phyloP scores from a whole-genome alignment of 345 rosid genomes.

The Moringa oleifera region DNA sequence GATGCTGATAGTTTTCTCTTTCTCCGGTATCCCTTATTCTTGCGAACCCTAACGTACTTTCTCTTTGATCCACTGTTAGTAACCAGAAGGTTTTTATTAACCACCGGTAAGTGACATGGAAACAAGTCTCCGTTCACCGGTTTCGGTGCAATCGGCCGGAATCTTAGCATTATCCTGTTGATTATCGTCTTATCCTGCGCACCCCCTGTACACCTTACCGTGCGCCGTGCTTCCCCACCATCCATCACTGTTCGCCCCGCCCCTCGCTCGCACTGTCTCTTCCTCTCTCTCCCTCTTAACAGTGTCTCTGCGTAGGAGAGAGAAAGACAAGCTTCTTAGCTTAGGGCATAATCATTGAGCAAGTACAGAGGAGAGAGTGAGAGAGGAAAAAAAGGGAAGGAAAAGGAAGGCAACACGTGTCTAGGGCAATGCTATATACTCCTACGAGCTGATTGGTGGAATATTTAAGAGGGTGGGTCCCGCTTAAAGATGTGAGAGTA shows the following conservation, averaged over 20 bases:
- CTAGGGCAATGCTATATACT: constrained; percentile 23
- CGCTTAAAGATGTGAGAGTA: background rate
- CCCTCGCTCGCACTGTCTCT: background rate
- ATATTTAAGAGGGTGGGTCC: constrained; percentile 26
- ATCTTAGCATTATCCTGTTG: constrained; percentile 58
- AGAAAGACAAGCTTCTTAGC: too few relatives aligned
- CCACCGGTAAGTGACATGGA: constrained; percentile 9
- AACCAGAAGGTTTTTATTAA: constrained; percentile 17
- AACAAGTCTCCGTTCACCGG: constrained; percentile 29
- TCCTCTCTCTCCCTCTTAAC: background rate
- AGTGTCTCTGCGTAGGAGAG: background rate
- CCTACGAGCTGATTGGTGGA: constrained; percentile 16
- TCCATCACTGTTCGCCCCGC: constrained; percentile 17
- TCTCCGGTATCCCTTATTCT: constrained; percentile 22
- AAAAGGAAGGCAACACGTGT: constrained; percentile 40
- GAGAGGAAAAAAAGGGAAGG: constrained; percentile 14
- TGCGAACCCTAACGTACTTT: constrained; percentile 67
- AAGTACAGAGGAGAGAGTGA: constrained; percentile 9
- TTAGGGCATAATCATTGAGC: background rate
- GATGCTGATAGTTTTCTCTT: constrained; percentile 15
- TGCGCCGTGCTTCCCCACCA: constrained; percentile 19
- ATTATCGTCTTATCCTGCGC: constrained; percentile 40
- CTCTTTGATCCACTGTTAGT: constrained; percentile 44
- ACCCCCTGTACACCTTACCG: constrained; percentile 15
- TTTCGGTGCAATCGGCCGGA: constrained; percentile 91